These are phyloP conservation scores for Septoria petroselini DNA, from an alignment of 2,329 filamentous ascomycete species.

Conservation along the genomic window DNA sequence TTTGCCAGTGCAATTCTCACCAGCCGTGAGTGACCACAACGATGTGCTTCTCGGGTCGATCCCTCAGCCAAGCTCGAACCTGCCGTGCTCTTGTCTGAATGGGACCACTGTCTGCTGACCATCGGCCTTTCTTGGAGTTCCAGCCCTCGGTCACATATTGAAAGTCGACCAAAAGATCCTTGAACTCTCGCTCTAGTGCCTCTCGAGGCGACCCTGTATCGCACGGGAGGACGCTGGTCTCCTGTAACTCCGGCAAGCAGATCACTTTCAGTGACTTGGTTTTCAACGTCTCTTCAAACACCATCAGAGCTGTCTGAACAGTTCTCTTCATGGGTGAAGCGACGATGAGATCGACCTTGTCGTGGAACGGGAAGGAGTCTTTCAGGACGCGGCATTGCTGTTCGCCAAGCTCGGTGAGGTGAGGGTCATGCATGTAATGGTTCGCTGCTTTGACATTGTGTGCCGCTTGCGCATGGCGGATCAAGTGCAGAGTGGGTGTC, in stretches of 20 bases:
- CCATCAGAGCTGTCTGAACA: constrained; percentile 69
- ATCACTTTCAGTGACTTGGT: constrained; percentile 53
- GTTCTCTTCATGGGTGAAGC: constrained; percentile 79
- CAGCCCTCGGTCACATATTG: constrained; percentile 59
- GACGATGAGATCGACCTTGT: constrained; percentile 65
- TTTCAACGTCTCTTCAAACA: constrained; percentile 60
- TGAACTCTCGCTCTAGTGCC: constrained; percentile 60
- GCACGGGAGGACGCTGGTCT: constrained; percentile 70
- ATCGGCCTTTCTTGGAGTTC: constrained; percentile 62
- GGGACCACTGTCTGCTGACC: constrained; percentile 48
- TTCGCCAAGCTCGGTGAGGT: constrained; percentile 71
- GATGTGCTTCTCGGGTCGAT: constrained; percentile 60
- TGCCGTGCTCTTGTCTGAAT: constrained; percentile 61
- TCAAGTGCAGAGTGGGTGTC: constrained; percentile 55
- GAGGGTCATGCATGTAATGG: constrained; percentile 71
- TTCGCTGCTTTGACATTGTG: constrained; percentile 74
- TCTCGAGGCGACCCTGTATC: constrained; percentile 65
- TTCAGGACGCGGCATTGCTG: constrained; percentile 67
- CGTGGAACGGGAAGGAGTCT: constrained; percentile 62
- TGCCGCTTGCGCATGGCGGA: constrained; percentile 70
- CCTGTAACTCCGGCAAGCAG: constrained; percentile 73
- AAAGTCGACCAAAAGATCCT: constrained; percentile 61
- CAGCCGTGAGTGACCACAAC: constrained; percentile 73
- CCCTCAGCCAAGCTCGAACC: constrained; percentile 57
- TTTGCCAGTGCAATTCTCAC: no score